Conservation (phyloP, 805 yeast genomes). For the Kodamaea laetipori region DNA sequence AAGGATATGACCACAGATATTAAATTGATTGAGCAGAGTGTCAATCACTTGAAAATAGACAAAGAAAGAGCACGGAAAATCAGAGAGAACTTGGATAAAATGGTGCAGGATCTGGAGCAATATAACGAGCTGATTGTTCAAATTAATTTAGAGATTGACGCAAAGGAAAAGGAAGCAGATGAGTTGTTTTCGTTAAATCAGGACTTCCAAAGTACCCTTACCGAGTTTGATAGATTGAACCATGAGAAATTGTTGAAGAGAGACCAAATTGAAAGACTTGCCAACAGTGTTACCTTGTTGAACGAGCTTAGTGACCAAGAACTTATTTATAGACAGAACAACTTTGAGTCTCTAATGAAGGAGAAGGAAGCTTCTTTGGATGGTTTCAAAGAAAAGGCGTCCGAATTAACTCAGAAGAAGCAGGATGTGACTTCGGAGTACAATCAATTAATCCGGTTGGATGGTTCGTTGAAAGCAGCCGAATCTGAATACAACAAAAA, state of each 20-base stretch:
- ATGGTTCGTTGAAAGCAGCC: slow-evolving; percentile 58
- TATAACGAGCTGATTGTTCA: slow-evolving; percentile 50
- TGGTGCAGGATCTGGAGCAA: slow-evolving; percentile 45
- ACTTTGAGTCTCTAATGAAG: slow-evolving; percentile 28
- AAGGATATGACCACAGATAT: slow-evolving; percentile 79
- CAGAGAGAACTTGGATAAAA: slow-evolving; percentile 45
- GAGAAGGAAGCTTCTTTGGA: slow-evolving; percentile 21
- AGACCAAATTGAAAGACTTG: slow-evolving; percentile 56
- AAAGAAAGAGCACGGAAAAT: slow-evolving; percentile 69
- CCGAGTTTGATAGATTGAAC: slow-evolving; percentile 58
- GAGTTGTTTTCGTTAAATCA: slow-evolving; percentile 73
- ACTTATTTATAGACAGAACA: slow-evolving; percentile 29
- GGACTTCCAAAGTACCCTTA: slow-evolving; percentile 72
- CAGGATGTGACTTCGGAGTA: slow-evolving; percentile 23
- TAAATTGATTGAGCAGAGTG: slow-evolving; percentile 74
- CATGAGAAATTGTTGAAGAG: slow-evolving; percentile 47
- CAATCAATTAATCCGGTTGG: slow-evolving; percentile 42
- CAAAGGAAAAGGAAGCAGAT: slow-evolving; percentile 59
- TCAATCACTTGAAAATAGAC: slow-evolving; percentile 73
- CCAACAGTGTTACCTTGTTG: slow-evolving; percentile 47
- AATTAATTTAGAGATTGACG: slow-evolving; percentile 52
- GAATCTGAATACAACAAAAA: slow-evolving; percentile 32
- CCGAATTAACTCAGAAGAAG: slow-evolving; percentile 22
- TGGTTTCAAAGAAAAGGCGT: slow-evolving; percentile 8
- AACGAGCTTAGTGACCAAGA: slow-evolving; percentile 38